These are phyloP conservation scores for Glaciozyma antarctica DNA, from an alignment of 768 basidiomycete genomes.

Conservation along the genomic window DNA sequence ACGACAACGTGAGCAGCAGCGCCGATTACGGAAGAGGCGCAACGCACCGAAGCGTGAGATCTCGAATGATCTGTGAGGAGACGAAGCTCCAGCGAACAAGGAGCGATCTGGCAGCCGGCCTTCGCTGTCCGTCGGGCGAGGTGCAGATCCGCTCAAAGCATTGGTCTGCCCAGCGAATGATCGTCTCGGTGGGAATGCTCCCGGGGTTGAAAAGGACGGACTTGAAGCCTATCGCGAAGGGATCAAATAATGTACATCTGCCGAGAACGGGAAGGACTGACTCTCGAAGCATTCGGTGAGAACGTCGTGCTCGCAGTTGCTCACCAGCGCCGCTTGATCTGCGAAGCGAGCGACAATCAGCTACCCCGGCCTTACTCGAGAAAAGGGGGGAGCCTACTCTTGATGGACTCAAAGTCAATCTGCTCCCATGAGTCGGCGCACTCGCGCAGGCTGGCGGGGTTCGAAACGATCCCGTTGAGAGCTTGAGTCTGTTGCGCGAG, in stretches of 20 bases:
- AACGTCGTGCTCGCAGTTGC: conserved; percentile 85
- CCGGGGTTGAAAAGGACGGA: conserved; percentile 51
- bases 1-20: conserved; percentile 1
- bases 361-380: neutral
- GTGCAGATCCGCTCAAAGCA: conserved; percentile 40
- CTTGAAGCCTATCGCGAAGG: neutral
- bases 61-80: conserved; percentile 84
- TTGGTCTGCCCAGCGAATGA: conserved; percentile 79
- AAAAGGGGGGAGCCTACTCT: conserved; percentile 40
- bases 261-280: conserved; percentile 52
- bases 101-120: conserved; percentile 76
- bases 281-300: conserved; percentile 74
- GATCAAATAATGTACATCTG: neutral
- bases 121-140: conserved; percentile 53
- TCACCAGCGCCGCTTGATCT: conserved; percentile 79
- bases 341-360: neutral
- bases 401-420: conserved; percentile 80
- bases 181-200: conserved; percentile 68
- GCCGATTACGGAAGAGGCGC: too few relatives aligned
- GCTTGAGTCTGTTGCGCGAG: conserved; percentile 53
- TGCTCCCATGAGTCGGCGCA: conserved; percentile 83
- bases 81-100: conserved; percentile 88
- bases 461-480: conserved; percentile 74
- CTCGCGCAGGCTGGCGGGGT: conserved; percentile 70
- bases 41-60: conserved; percentile 52